Conservation (phyloP, 148 eudicot species). For the Fallopia convolvulus region DNA sequence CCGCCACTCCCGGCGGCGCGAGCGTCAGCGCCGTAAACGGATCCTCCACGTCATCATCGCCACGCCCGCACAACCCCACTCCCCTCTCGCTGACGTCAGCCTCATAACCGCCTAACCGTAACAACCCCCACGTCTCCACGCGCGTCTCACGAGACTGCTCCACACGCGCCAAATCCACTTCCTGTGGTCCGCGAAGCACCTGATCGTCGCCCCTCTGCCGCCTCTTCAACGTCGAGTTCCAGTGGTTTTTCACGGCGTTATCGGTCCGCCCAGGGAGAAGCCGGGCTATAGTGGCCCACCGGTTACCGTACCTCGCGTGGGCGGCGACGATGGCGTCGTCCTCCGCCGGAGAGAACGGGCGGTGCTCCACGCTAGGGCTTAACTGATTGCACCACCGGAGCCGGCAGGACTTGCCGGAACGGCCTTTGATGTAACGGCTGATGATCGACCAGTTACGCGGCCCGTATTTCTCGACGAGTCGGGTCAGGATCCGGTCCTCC, state of each 20-base stretch:
- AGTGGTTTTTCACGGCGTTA: constrained; percentile 52
- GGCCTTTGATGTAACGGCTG: constrained; percentile 43
- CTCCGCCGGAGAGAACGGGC: constrained; percentile 34
- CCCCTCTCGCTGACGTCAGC: background rate
- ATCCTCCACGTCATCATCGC: constrained; percentile 18
- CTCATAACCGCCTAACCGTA: background rate
- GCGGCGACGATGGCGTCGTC: constrained; percentile 43
- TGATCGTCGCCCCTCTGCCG: constrained; percentile 3
- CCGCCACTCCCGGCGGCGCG: constrained; percentile 31
- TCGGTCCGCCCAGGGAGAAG: constrained; percentile 47
- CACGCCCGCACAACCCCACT: background rate
- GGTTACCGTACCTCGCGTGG: constrained; percentile 40
- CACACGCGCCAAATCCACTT: background rate
- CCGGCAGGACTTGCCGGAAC: constrained; percentile 51
- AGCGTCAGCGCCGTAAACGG: constrained; percentile 39
- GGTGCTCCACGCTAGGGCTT: constrained; percentile 43
- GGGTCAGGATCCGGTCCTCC: constrained; percentile 51
- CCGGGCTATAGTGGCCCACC: constrained; percentile 61
- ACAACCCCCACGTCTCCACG: background rate
- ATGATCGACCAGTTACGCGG: constrained; percentile 47
- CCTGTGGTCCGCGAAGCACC: background rate
- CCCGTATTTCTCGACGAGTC: constrained; percentile 42
- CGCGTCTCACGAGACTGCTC: background rate
- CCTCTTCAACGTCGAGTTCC: constrained; percentile 51
- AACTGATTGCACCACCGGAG: constrained; percentile 61